Conservation (phyloP, 306 rosid species). For the Quercus gilva region DNA sequence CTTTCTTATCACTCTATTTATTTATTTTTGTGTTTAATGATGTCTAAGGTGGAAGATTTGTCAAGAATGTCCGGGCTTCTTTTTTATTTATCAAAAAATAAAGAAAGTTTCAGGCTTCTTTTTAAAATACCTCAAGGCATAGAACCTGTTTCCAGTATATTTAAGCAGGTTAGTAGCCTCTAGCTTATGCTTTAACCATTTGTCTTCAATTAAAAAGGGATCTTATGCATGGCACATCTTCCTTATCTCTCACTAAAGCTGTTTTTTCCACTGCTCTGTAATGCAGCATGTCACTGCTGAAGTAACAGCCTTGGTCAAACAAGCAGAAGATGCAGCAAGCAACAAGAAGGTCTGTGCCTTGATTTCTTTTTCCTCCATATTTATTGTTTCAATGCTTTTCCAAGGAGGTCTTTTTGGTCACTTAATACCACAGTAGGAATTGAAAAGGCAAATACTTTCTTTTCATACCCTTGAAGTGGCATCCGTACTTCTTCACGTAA, state of each 20-base stretch:
- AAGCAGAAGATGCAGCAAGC: constrained; percentile 95
- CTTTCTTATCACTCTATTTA: constrained; percentile 4
- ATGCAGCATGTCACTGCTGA: constrained; percentile 90
- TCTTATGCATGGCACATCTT: not conserved
- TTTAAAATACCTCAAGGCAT: constrained; percentile 87
- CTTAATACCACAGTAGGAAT: not conserved
- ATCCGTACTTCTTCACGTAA: not conserved
- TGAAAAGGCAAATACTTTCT: not conserved
- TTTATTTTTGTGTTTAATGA: constrained; percentile 1
- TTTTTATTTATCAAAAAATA: too few species aligned
- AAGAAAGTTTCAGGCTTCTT: constrained; percentile 64
- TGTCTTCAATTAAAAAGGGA: not conserved
- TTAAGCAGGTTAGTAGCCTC: constrained; percentile 71
- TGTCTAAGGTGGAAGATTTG: constrained; percentile 70
- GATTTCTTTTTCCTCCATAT: constrained; percentile 7
- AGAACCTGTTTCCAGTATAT: constrained; percentile 85
- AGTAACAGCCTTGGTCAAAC: constrained; percentile 94
- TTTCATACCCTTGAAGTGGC: not conserved
- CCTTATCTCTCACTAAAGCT: not conserved
- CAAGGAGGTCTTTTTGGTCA: constrained; percentile 2
- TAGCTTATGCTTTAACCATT: constrained; percentile 5
- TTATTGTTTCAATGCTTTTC: constrained; percentile 1
- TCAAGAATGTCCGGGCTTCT: constrained; percentile 53
- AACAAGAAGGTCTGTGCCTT: constrained; percentile 66
- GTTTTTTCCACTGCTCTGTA: constrained; percentile 18